phyloP scores from a whole-genome alignment of 352 stramenopile genomes.

The Globisporangium middletonii region DNA sequence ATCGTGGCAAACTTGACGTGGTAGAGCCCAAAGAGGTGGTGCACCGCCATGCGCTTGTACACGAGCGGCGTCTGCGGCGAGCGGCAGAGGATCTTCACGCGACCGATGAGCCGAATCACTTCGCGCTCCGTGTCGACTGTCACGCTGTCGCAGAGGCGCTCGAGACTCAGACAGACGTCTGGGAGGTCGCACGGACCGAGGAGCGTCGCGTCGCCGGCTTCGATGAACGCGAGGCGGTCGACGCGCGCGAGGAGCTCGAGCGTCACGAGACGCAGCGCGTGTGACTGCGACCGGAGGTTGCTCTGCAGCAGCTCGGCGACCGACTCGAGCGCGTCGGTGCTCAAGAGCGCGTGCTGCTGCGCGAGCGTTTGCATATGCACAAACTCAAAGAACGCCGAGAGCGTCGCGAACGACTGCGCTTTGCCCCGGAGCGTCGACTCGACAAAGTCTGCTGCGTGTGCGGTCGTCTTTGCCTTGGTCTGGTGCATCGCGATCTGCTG shows the following conservation, averaged over 20 bases:
- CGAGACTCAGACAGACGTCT: constrained; percentile 59
- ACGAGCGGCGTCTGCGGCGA: constrained; percentile 65
- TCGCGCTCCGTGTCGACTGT: constrained; percentile 80
- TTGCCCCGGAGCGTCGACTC: constrained; percentile 32
- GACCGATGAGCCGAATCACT: constrained; percentile 69
- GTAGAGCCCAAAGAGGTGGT: constrained; percentile 76
- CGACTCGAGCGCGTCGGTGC: constrained; percentile 21
- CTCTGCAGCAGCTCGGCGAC: constrained; percentile 33
- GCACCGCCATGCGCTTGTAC: constrained; percentile 74
- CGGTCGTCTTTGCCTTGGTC: constrained; percentile 1
- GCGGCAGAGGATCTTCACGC: constrained; percentile 69
- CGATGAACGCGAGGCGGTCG: constrained; percentile 43
- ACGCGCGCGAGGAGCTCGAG: constrained; percentile 60
- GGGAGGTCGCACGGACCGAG: constrained; percentile 61
- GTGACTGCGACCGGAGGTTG: constrained; percentile 65
- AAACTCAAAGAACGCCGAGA: constrained; percentile 54
- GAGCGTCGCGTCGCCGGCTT: constrained; percentile 32
- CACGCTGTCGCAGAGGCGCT: constrained; percentile 43
- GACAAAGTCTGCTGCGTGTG: constrained; percentile 18
- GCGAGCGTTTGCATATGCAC: constrained; percentile 52
- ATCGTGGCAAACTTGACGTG: constrained; percentile 88
- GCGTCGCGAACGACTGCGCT: constrained; percentile 45
- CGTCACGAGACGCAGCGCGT: constrained; percentile 57
- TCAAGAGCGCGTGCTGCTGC: constrained; percentile 41
- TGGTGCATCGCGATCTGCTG: constrained; percentile 46